These are phyloP conservation scores for Lophiotrema nucula DNA, from an alignment of 495 filamentous ascomycete species.

Conservation along the genomic window DNA sequence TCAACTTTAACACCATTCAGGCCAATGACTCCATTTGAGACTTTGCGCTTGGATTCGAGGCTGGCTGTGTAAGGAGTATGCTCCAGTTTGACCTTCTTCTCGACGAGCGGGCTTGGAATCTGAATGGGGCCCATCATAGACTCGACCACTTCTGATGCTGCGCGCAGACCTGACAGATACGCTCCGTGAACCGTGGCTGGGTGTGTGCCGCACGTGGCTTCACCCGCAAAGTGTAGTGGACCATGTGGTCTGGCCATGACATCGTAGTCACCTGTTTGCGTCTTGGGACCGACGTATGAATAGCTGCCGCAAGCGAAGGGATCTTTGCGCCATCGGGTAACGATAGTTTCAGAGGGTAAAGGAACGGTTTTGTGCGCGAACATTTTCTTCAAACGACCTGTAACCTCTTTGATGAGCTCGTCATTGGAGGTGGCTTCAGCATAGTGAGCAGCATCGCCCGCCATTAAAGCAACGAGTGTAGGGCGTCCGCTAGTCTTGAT, in stretches of 20 bases:
- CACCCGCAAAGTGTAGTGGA: constrained; percentile 93
- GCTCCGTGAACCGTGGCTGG: constrained; percentile 96
- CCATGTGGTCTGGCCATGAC: constrained; percentile 81
- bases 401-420: constrained; percentile 75
- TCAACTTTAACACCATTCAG: not conserved
- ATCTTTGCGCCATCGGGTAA: constrained; percentile 92
- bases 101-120: constrained; percentile 70
- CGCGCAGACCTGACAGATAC: constrained; percentile 88
- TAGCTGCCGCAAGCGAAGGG: constrained; percentile 88
- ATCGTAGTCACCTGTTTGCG: constrained; percentile 87
- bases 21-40: not conserved
- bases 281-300: constrained; percentile 80
- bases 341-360: constrained; percentile 77
- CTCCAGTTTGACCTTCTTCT: constrained; percentile 51
- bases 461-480: constrained; percentile 89
- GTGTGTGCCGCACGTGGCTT: constrained; percentile 92
- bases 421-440: constrained; percentile 73
- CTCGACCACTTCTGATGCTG: constrained; percentile 79
- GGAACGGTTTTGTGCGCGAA: constrained; percentile 65
- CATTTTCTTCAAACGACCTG: constrained; percentile 65
- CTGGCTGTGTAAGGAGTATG: not conserved
- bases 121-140: constrained; percentile 76
- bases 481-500: constrained; percentile 84
- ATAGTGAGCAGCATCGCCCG: constrained; percentile 87
- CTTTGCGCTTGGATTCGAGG: constrained; percentile 13